These are phyloP conservation scores for Pseudogymnoascus sp. DNA, from an alignment of 2,329 filamentous ascomycete species.

Conservation along the genomic window DNA sequence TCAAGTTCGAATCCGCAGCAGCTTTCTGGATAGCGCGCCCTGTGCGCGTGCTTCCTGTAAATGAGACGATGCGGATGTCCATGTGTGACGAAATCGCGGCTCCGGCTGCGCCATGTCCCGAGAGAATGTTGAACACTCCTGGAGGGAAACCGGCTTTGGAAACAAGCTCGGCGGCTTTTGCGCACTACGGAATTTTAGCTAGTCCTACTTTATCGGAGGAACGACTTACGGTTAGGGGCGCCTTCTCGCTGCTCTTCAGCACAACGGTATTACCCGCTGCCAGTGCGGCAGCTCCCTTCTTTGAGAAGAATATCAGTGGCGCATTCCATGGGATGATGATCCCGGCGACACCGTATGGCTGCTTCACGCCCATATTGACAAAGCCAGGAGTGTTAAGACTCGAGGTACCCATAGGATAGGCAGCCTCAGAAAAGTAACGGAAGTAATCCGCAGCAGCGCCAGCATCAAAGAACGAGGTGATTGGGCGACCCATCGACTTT, in stretches of 20 bases:
- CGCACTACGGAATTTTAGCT: constrained; percentile 29
- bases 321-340: constrained; percentile 52
- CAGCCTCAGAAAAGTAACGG: background rate
- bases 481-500: constrained; percentile 36
- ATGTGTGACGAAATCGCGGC: constrained; percentile 44
- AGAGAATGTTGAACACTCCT: constrained; percentile 46
- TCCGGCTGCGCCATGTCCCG: constrained; percentile 45
- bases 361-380: constrained; percentile 5
- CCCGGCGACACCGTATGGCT: constrained; percentile 36
- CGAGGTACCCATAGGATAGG: background rate
- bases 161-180: background rate
- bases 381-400: background rate
- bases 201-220: constrained; percentile 44
- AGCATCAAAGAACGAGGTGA: constrained; percentile 12
- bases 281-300: constrained; percentile 50
- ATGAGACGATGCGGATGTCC: constrained; percentile 45
- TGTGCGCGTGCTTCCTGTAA: constrained; percentile 47
- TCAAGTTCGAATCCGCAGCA: constrained; percentile 40
- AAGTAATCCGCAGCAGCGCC: constrained; percentile 3
- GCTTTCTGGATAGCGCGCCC: constrained; percentile 41
- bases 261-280: constrained; percentile 50
- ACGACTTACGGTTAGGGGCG: constrained; percentile 38
- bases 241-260: constrained; percentile 40
- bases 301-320: constrained; percentile 42
- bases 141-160: constrained; percentile 34